A percentile compares a stretch with the other conserved stretches of the same genome.
Conservation (phyloP, 1,284 basidiomycete genomes). For the Cystobasidium slooffiae region DNA sequence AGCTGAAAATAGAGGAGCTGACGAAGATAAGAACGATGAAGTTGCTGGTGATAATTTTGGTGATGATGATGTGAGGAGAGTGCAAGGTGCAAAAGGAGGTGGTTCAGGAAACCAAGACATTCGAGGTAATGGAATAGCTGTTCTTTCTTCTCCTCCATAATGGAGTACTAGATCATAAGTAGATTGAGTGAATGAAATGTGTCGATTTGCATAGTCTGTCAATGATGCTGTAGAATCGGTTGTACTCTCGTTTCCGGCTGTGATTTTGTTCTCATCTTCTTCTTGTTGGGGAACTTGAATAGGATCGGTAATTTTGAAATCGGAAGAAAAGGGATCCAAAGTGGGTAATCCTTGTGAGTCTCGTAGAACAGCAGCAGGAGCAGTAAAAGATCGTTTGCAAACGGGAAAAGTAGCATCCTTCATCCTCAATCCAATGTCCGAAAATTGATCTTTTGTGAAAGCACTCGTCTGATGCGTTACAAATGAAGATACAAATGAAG, state of each 20-base stretch:
- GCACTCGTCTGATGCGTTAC: too few relatives aligned
- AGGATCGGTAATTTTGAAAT: background rate
- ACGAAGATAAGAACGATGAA: too few relatives aligned
- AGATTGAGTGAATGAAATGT: constrained; percentile 1
- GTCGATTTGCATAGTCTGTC: background rate
- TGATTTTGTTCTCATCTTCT: background rate
- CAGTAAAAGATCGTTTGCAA: background rate
- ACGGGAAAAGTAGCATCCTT: background rate
- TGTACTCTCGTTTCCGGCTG: background rate
- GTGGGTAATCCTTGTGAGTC: background rate
- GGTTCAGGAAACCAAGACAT: constrained; percentile 22
- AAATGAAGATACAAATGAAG: background rate
- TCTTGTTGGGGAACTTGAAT: background rate
- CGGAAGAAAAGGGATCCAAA: background rate
- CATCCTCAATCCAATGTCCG: too few relatives aligned
- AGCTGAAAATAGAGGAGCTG: too few relatives aligned
- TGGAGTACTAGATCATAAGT: background rate
- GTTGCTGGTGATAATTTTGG: background rate
- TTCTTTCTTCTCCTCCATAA: background rate
- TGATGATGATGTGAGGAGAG: background rate
- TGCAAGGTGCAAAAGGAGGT: background rate
- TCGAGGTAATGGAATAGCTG: constrained; percentile 9
- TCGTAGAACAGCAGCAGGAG: background rate
- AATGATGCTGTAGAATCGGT: background rate
- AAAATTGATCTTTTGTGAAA: too few relatives aligned